Evolutionary conservation across 2,329 filamentous ascomycete species (phyloP), one percentile per base, ranked within the genome.

Genomic region (Venturia nashicola): DNA sequence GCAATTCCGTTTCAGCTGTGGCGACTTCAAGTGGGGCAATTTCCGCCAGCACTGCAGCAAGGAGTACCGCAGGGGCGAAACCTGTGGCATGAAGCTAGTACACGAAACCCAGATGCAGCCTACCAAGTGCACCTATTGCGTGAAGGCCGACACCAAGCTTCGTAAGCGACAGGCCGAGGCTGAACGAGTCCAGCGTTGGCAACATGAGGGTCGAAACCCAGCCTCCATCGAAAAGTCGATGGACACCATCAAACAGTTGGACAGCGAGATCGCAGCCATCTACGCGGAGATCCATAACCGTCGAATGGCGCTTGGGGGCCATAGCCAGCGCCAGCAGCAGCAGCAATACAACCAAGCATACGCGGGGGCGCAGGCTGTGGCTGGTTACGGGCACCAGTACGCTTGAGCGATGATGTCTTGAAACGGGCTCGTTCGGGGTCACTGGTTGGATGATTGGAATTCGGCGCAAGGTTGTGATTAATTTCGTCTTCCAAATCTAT

Each of bases 61-160:
- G 77, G 93, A 97, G 76, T 95, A 96, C 79, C 89, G 93, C 68
- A 96, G 90, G 69, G 93, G 93, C 71, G 93, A 97, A 81, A 97
- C 93, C 44, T 97, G 93, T 77, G 93, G 93, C 67, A 87, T 96
- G 78, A 96, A 91, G 78, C 84, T 96, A 68, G 87, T 96, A 72
- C 91, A 89, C 79, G 79, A 85, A 69, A 92, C 90, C 34, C 80
- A 84, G 67, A 79, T 80, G 65, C 80, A 87, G 63, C 70, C 75
- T 54, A 83, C 83, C 64, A 83, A 85, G 70, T 97, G 93, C 81
- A 90, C 89, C 73, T 81, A 91, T 67, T 97, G 93, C 78, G 87
- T 91, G 71, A 91, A 94, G 77, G 91, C 92, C 69, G 87, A 91
- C 72, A 92, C 89, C 76, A 96, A 96, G 78, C 44, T 61, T 59